Base-by-base conservation (phyloP, 1,139 yeast genomes). In the Tardiomyces blankii region DNA sequence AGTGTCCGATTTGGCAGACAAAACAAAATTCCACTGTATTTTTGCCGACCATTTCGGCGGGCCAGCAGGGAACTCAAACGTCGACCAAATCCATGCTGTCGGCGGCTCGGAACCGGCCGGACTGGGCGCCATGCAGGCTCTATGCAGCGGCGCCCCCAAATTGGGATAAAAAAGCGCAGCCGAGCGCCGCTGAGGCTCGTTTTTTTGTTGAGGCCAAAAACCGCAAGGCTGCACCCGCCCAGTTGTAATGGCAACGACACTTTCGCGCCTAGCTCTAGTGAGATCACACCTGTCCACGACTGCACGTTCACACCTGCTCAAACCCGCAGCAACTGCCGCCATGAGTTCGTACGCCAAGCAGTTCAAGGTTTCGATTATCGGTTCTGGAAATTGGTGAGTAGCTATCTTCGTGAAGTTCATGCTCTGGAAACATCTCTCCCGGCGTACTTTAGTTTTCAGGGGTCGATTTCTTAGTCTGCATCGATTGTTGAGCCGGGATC, bases 311-410 rank as follows among this genome's bases (percentile, higher is more conserved):
- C 35, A 30, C 16, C n/a, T 30, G 16, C 9, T 30, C 19, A 13
- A n/a, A n/a, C n/a, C 39, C 12, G 19, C 19, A 8, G 39, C 39
- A 35, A 14, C 39, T 16, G 19, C 39, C 18, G 11, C 39, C 19
- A 35, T 16, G 39, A 8, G 12, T 16, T 9, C 9, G 5, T 54
- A 54, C 48, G 18, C 44, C 39, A 54, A 54, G 54, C 46, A 49
- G 44, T 62, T 57, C 55, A 52, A 52, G 50, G 66, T 68, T 28
- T 58, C 68, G 42, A 63, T 69, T 39, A 60, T 69, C 43, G 73
- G 73, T 23, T 67, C 72, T 35, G 73, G 73, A 40, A 69, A 69
- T 56, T 69, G 72, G 69, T n/a, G n/a, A n/a, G n/a, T n/a, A n/a
- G n/a, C n/a, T 30, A 30, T 58, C 47, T 30, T 30, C 9, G 35